Percentiles rank a stretch among this genome's conserved stretches.
phyloP scores from a whole-genome alignment of 805 yeast genomes.

The Metschnikowia rubicola region DNA sequence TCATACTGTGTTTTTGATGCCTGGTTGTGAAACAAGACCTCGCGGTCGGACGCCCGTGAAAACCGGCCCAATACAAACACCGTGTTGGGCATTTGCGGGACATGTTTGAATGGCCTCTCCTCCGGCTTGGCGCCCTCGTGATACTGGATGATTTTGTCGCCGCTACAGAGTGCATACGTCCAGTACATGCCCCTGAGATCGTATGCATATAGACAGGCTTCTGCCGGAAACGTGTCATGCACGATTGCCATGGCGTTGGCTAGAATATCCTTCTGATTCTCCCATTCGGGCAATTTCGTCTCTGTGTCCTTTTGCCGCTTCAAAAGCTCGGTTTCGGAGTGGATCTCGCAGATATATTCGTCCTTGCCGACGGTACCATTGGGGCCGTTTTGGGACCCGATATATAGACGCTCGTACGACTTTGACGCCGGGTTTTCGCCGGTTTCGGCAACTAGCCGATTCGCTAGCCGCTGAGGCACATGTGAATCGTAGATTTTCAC shows the following conservation, averaged over 20 bases:
- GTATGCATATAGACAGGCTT: constrained; percentile 16
- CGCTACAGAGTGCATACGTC: constrained; percentile 51
- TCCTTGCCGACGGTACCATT: not conserved
- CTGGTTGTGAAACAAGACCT: constrained; percentile 16
- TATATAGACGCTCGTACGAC: constrained; percentile 4
- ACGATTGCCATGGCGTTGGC: constrained; percentile 10
- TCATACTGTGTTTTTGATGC: constrained; percentile 17
- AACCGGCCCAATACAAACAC: constrained; percentile 38
- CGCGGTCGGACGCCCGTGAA: constrained; percentile 6
- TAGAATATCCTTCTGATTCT: constrained; percentile 9
- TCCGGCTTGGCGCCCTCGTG: constrained; percentile 31
- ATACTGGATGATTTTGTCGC: constrained; percentile 47
- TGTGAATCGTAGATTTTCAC: constrained; percentile 9
- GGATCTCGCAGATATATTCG: constrained; percentile 14
- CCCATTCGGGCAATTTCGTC: not conserved
- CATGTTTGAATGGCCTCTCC: constrained; percentile 25
- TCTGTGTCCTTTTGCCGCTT: not conserved
- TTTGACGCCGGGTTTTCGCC: not conserved
- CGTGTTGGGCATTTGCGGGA: constrained; percentile 25
- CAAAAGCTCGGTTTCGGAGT: not conserved
- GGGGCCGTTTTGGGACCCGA: not conserved
- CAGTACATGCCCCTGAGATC: constrained; percentile 43
- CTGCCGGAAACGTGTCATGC: constrained; percentile 8
- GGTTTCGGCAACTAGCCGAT: not conserved
- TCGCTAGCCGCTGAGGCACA: constrained; percentile 12